Conservation (phyloP, 75 land plant genomes). For the Adiantum capillusveneris region DNA sequence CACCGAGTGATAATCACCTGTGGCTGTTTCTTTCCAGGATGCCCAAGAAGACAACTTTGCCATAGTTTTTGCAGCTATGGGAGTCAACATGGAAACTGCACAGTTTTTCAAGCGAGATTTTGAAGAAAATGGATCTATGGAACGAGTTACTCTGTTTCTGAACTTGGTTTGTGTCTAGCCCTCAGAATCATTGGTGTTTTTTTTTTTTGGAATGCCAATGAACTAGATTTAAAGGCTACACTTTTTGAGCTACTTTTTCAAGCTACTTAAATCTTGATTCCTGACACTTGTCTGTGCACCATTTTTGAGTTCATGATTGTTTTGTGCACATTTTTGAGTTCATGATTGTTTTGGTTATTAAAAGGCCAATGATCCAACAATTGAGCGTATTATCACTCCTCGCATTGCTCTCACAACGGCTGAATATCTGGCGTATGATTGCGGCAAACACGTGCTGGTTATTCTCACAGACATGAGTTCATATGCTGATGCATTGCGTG, state of each 20-base stretch:
- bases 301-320: no score
- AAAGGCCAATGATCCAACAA: conserved; percentile 44
- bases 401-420: conserved; percentile 42
- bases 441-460: conserved; percentile 46
- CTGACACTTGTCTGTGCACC: no score
- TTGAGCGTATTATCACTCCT: conserved; percentile 46
- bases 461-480: conserved; percentile 49
- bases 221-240: background rate
- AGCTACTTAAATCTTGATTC: no score
- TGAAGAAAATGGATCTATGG: conserved; percentile 48
- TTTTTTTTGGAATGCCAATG: background rate
- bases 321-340: no score
- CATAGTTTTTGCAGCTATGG: conserved; percentile 50
- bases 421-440: conserved; percentile 42
- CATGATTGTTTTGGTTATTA: no score
- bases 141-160: conserved; percentile 38
- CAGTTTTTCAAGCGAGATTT: conserved; percentile 43
- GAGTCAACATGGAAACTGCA: conserved; percentile 47
- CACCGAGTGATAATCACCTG: background rate
- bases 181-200: background rate
- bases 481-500: conserved; percentile 48
- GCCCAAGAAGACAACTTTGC: conserved; percentile 35
- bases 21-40: conserved; percentile 13
- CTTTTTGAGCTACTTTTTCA: no score
- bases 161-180: conserved; percentile 27